Evolutionary conservation across 352 stramenopile genomes (phyloP).

Genomic region (Pythium volutum): DNA sequence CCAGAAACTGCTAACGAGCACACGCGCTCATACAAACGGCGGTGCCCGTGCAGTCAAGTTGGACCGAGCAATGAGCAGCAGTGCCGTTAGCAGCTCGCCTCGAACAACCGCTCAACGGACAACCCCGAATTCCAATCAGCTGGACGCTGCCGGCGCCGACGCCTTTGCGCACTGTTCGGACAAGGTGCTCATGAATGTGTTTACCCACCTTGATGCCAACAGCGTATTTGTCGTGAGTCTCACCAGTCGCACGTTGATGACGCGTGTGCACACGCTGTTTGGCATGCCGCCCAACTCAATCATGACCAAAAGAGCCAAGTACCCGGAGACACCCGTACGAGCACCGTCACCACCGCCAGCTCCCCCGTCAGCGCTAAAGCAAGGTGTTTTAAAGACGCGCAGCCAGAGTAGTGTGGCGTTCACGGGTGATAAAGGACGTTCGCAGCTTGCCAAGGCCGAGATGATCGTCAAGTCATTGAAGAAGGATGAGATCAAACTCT

Average conservation of each 20-base stretch:
- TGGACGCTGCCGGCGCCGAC: constrained; percentile 10
- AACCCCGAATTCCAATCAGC: constrained; percentile 4
- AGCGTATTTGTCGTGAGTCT: constrained; percentile 71
- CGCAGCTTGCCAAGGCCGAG: constrained; percentile 69
- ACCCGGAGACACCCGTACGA: constrained; percentile 11
- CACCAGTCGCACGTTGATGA: constrained; percentile 47
- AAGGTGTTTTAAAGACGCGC: constrained; percentile 20
- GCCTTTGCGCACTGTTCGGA: constrained; percentile 40
- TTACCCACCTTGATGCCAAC: constrained; percentile 65
- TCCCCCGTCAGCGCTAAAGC: not conserved
- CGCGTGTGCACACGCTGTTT: constrained; percentile 64
- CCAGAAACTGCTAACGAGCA: constrained; percentile 52
- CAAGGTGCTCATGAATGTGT: constrained; percentile 61
- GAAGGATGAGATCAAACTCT: constrained; percentile 82
- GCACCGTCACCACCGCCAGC: not conserved
- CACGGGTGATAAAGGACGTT: constrained; percentile 17
- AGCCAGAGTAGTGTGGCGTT: constrained; percentile 9
- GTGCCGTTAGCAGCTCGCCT: not conserved
- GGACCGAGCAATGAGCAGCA: constrained; percentile 4
- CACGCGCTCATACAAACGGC: constrained; percentile 3
- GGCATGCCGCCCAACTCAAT: constrained; percentile 39
- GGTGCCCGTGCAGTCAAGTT: not conserved
- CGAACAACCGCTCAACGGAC: not conserved
- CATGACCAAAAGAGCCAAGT: constrained; percentile 15
- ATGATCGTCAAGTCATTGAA: constrained; percentile 80